Conservation (phyloP, 2,329 filamentous ascomycete species). For the Aureobasidium namibiae region DNA sequence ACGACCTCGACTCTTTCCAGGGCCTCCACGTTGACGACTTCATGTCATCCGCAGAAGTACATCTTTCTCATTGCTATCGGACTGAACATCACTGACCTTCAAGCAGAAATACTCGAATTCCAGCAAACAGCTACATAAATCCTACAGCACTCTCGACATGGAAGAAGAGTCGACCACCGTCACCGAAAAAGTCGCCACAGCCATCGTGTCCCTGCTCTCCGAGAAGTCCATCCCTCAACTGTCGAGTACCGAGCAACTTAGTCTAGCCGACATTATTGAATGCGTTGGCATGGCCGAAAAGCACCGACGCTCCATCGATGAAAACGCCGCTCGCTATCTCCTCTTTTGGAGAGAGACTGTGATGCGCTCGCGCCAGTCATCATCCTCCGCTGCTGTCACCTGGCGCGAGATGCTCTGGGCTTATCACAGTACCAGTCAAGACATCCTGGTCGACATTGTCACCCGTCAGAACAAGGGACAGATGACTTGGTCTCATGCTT, state of each 20-base stretch:
- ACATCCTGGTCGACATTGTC: constrained; percentile 80
- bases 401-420: constrained; percentile 79
- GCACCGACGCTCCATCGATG: constrained; percentile 80
- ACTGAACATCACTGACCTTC: constrained; percentile 19
- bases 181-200: constrained; percentile 60
- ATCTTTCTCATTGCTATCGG: constrained; percentile 12
- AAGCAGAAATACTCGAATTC: neutral
- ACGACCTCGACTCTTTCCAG: constrained; percentile 69
- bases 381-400: constrained; percentile 36
- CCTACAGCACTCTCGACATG: constrained; percentile 25
- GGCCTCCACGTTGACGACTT: constrained; percentile 47
- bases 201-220: constrained; percentile 69
- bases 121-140: constrained; percentile 10
- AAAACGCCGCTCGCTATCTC: constrained; percentile 80
- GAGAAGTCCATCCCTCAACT: constrained; percentile 56
- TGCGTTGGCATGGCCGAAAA: constrained; percentile 77
- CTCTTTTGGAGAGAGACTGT: constrained; percentile 67
- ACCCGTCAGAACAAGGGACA: constrained; percentile 69
- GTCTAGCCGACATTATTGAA: constrained; percentile 37
- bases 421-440: constrained; percentile 76
- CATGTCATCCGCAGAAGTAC: constrained; percentile 39
- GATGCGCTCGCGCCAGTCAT: constrained; percentile 41
- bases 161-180: constrained; percentile 56
- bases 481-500: constrained; percentile 76
- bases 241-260: constrained; percentile 13